phyloP scores from a whole-genome alignment of 768 basidiomycete species.

The Amyloporia xantha region DNA sequence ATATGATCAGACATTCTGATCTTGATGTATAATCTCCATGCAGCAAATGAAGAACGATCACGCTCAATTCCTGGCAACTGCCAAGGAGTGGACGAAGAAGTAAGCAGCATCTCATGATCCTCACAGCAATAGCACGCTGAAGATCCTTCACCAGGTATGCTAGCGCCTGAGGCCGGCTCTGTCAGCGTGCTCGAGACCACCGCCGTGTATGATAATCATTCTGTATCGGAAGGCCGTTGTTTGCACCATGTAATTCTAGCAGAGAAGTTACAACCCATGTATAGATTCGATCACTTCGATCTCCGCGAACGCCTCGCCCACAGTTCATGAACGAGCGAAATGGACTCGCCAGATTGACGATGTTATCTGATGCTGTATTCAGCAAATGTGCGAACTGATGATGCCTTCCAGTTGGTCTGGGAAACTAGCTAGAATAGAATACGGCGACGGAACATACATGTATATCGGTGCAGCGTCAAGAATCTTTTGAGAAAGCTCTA shows the following conservation, averaged over 20 bases:
- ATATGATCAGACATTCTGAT: not conserved
- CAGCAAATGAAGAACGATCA: slow-evolving; percentile 76
- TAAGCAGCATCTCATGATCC: slow-evolving; percentile 34
- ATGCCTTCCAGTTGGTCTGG: no score
- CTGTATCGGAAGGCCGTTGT: not conserved
- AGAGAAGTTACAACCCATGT: not conserved
- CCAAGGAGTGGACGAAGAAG: slow-evolving; percentile 87
- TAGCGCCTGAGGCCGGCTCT: not conserved
- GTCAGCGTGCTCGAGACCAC: no score
- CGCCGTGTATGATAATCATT: not conserved
- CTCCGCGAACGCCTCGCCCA: not conserved
- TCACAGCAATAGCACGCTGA: no score
- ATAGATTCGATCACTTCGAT: not conserved
- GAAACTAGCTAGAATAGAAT: no score
- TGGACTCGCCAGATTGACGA: no score
- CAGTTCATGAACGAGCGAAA: no score
- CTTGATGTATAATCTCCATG: not conserved
- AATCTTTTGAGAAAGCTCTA: no score
- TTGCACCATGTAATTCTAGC: not conserved
- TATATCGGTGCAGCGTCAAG: no score
- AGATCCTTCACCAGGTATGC: not conserved
- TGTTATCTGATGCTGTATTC: no score
- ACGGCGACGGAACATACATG: no score
- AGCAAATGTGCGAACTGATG: no score
- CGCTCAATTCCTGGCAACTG: slow-evolving; percentile 63